Evolutionary conservation across 2,329 filamentous ascomycete species (phyloP), one percentile per base, ranked within the genome.

Genomic region (Cucurbitaria berberidis): DNA sequence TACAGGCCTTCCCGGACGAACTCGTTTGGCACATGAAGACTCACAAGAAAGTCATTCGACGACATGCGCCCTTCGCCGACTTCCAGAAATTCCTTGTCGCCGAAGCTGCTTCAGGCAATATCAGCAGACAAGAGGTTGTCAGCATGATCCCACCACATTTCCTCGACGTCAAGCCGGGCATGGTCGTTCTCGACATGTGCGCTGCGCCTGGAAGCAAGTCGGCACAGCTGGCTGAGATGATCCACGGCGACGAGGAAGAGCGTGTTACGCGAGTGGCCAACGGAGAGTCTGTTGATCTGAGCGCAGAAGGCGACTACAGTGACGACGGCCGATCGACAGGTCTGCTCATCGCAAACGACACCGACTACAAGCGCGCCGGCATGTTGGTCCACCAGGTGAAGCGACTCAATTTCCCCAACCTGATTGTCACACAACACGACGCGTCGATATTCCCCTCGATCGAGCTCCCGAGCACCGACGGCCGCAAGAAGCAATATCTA

Each of bases 341-440:
- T 30, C 82, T 99, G 38, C 83, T 99, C 51, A 89, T 99, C 64
- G 95, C 95, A 58, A 99, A 99, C 77, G 95, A 99, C 70, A 87
- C 90, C 66, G 95, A 99, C 75, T 97, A 97, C 81, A 96, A 93
- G 81, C 89, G 95, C 61, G 91, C 91, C 50, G 95, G 98, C 77
- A 95, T 99, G 90, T 80, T 99, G 73, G 91, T 97, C 42, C 95
- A 99, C 76, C 95, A 99, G 77, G 89, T 98, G 68, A 99, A 99
- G 83, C 89, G 95, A 57, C 83, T 99, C 45, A 96, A 93, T 59
- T 98, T 95, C 4, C 93, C 95, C 2, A 99, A 99, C 74, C 81
- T 99, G 63, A 89, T 99, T 59, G 93, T 99, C 57, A 98, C 92
- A 36, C 98, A 99, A 75, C 93, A 99, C 78, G 95, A 99, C 75